Base-by-base conservation (phyloP, 441 rosid species). In the Erysimum cheiri region DNA sequence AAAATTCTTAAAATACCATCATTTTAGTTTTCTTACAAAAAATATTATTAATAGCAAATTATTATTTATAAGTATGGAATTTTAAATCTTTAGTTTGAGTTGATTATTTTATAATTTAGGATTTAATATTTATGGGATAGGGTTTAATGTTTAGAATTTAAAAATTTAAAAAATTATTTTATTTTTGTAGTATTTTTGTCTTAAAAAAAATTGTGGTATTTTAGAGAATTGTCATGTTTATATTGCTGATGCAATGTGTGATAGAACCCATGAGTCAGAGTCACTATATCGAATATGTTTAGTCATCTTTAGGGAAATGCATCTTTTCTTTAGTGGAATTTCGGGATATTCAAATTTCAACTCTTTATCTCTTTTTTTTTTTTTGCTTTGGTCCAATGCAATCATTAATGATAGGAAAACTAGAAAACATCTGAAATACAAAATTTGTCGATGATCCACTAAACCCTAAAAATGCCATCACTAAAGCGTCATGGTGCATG, bases 401-500 rank as follows among this genome's bases (percentile, higher is more conserved):
- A 19, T 8, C 44, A 50, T 50, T 46, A 46, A 32, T 50, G 56
- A 54, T 46, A 39, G 64, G 6, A 35, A 52, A 50, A 8, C 29
- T 19, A 15, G 40, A 60, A 15, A 28, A 43, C 47, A 61, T 61
- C 33, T 12, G 37, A 46, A 31, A 57, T 22, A 26, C 19, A 54
- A 48, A 40, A n/a, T 4, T 24, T 67, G 17, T 15, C 33, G 22
- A 48, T 48, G 67, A 56, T 49, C 57, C 50, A 70, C 56, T 50
- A 41, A 70, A 61, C 59, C 71, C 75, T 64, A 40, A 70, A 22
- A 10, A 70, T 69, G 79, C 2, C 75, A 75, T 75, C 79, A 75
- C 75, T 17, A 41, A 70, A 70, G 71, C 79, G 79, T 75, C 79
- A 75, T 50, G 74, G 66, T 60, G 66, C 65, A 69, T 75, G 73